phyloP scores from a whole-genome alignment of 1,139 yeast genomes.

The Saccharomyces uvarum region DNA sequence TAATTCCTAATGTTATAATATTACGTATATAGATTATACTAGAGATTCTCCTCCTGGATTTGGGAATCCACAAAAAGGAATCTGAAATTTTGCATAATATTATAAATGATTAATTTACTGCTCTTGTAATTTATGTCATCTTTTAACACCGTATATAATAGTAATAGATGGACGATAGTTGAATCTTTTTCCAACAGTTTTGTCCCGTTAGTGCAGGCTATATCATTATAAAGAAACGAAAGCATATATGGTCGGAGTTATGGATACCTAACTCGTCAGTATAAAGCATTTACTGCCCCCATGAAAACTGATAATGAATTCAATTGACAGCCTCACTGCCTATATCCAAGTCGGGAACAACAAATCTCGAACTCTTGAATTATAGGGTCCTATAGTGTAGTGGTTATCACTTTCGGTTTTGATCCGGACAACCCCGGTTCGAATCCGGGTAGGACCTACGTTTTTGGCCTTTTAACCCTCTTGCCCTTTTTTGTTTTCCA shows the following conservation, averaged over 20 bases:
- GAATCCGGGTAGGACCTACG: slow-evolving; percentile 86
- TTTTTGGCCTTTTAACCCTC: slow-evolving; percentile 25
- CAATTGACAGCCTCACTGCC: no score
- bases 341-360: no score
- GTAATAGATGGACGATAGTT: no score
- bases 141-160: no score
- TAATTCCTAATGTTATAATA: no score
- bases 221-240: neutral
- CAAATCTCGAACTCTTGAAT: neutral
- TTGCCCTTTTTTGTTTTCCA: neutral
- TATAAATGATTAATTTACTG: no score
- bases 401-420: slow-evolving; percentile 62
- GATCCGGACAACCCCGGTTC: slow-evolving; percentile 90
- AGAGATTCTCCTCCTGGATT: no score
- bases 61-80: no score
- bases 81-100: no score
- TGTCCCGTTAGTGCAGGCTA: neutral
- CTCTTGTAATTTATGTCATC: no score
- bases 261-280: neutral
- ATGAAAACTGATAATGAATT: neutral
- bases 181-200: no score
- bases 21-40: no score
- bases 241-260: neutral
- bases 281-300: neutral
- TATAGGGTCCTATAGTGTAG: slow-evolving; percentile 42